Base-by-base conservation (phyloP, 1,139 yeast genomes). In the Taiozyma sp. region DNA sequence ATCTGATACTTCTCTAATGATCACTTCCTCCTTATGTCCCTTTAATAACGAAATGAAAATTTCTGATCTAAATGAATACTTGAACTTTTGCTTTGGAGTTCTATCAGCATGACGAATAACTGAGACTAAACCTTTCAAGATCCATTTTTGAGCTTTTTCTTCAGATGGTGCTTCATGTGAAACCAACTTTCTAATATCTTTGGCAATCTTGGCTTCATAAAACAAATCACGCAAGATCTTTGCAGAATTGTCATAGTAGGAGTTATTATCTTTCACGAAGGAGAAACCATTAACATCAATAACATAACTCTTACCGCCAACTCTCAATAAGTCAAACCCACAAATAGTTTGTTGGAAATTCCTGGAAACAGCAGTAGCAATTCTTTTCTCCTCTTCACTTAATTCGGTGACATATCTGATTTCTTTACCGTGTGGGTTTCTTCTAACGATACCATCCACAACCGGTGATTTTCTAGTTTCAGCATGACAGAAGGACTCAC, bases 231-330 rank as follows among this genome's bases (percentile, higher is more conserved):
- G 78, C 59, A 95, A 73, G 43, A 93, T 92, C 43, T 78, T 73
- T 0, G 98, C 83, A 70, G 96, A 86, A 23, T 82, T 76, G 65
- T 91, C 96, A 66, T 95, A 95, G 69, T 95, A 95, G 1, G 80
- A 85, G 51, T 78, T 76, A 64, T 90, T 93, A 66, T 95, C 99
- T 66, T 95, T 95, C 42, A 95, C 99, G 71, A 95, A 95, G 0
- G 98, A 92, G 65, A 95, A 93, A 1, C 99, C 99, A 68, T 95
- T 95, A 44, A 95, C 99, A 69, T 95, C 99, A 68, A 95, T 95
- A 32, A 95, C 99, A 67, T 81, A 95, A 51, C 96, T 86, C 61
- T 83, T 78, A 9, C 97, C 97, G 55, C 87, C 80, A 3, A 92
- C 98, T 62, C 99, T 79, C 50, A 95, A 76, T 50, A 95, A 74